A percentile compares a stretch with the other conserved stretches of the same genome.
These are phyloP conservation scores for Populus hybrid DNA, from an alignment of 441 rosid species.

Conservation along the genomic window DNA sequence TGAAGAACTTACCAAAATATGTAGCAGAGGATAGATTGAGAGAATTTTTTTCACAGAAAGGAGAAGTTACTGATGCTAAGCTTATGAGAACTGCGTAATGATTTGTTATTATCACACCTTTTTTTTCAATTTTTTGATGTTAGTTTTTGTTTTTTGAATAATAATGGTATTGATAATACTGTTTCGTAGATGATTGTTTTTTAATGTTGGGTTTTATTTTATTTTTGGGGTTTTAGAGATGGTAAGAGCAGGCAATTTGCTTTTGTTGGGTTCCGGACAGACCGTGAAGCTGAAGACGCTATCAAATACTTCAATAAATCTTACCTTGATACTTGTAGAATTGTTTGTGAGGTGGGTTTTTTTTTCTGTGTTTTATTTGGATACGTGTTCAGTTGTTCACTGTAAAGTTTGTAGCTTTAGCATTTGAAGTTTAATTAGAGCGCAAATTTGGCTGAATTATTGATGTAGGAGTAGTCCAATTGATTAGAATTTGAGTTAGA, in stretches of 20 bases:
- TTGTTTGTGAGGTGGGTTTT: constrained; percentile 63
- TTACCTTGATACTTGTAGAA: constrained; percentile 60
- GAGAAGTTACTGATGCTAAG: constrained; percentile 72
- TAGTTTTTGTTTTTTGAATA: neutral
- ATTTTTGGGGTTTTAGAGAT: constrained; percentile 41
- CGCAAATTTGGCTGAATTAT: neutral
- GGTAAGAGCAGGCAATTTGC: constrained; percentile 89
- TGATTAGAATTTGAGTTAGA: constrained; percentile 11
- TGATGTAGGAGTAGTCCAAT: neutral
- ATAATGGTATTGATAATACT: too few relatives aligned
- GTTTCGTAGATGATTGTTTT: neutral
- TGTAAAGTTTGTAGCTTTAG: neutral
- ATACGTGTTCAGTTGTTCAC: neutral
- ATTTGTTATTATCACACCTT: neutral
- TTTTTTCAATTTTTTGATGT: neutral
- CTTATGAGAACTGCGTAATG: constrained; percentile 61
- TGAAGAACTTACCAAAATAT: constrained; percentile 71
- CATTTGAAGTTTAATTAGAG: neutral
- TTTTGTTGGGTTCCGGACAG: constrained; percentile 78
- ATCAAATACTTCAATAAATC: constrained; percentile 71
- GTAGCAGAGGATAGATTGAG: constrained; percentile 59
- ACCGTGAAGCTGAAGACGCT: constrained; percentile 76
- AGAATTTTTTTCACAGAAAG: constrained; percentile 58
- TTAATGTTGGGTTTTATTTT: neutral
- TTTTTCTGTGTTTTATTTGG: neutral